A percentile compares a stretch with the other conserved stretches of the same genome.
These are phyloP conservation scores for Amylocarpus encephaloides DNA, from an alignment of 2,329 filamentous ascomycete species.

Conservation along the genomic window DNA sequence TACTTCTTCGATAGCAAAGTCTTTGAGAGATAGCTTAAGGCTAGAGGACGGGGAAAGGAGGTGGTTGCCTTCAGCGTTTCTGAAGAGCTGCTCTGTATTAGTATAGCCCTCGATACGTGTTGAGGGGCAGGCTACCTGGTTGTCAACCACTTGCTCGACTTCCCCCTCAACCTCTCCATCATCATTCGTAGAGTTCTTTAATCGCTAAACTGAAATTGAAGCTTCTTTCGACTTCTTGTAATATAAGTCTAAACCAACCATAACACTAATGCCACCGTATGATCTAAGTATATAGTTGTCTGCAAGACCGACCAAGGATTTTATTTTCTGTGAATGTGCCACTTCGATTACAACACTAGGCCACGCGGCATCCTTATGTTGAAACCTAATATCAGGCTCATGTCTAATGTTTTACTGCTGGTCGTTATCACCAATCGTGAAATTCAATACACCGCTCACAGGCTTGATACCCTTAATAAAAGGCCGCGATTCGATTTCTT, in stretches of 20 bases:
- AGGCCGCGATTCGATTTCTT: slow-evolving; percentile 8
- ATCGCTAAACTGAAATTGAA: slow-evolving; percentile 15
- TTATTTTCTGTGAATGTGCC: slow-evolving; percentile 26
- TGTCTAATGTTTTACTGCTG: slow-evolving; percentile 1
- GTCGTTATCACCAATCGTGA: slow-evolving; percentile 18
- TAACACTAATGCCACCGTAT: slow-evolving; percentile 22
- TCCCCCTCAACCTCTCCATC: slow-evolving; percentile 9
- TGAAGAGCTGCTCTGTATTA: slow-evolving; percentile 12
- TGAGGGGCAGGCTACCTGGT: slow-evolving; percentile 7
- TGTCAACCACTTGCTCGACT: slow-evolving; percentile 16
- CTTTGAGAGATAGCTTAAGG: too few relatives aligned
- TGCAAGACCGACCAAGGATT: slow-evolving; percentile 24
- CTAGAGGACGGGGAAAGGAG: slow-evolving; percentile 1
- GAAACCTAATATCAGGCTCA: slow-evolving; percentile 17
- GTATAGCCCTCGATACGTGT: not conserved
- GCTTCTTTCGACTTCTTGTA: slow-evolving; percentile 23
- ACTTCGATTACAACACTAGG: slow-evolving; percentile 25
- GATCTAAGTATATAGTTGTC: slow-evolving; percentile 27
- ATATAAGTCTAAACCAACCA: slow-evolving; percentile 28
- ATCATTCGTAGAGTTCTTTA: slow-evolving; percentile 9
- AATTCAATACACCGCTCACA: slow-evolving; percentile 13
- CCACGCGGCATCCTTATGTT: slow-evolving; percentile 17
- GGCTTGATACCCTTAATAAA: slow-evolving; percentile 14
- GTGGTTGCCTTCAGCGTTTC: slow-evolving; percentile 13
- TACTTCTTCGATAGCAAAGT: too few relatives aligned